Conservation (phyloP, 345 rosid species). For the Camelina hispida region DNA sequence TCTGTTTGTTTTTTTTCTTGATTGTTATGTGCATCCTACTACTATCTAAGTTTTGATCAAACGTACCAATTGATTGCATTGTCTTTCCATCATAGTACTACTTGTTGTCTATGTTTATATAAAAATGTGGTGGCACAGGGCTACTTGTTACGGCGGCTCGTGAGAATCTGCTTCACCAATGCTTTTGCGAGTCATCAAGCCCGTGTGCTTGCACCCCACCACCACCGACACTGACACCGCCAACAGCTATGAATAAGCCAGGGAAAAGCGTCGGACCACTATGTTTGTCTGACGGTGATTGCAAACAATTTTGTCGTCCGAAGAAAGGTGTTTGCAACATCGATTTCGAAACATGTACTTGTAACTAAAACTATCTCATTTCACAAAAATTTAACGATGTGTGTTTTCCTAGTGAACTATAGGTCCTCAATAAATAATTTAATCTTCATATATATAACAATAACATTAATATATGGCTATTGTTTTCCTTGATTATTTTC, state of each 20-base stretch:
- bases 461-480: too few relatives aligned
- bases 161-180: neutral
- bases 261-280: neutral
- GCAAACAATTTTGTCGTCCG: slow-evolving; percentile 17
- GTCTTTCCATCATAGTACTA: too few relatives aligned
- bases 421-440: too few relatives aligned
- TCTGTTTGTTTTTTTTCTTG: neutral
- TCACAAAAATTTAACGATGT: neutral
- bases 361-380: neutral
- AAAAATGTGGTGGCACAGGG: neutral
- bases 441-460: too few relatives aligned
- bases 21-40: too few relatives aligned
- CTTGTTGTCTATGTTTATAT: too few relatives aligned
- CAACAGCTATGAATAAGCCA: neutral
- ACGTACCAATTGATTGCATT: too few relatives aligned
- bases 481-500: too few relatives aligned
- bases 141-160: neutral
- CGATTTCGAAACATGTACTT: slow-evolving; percentile 17
- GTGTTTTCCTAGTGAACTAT: neutral
- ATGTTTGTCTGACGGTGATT: slow-evolving; percentile 3
- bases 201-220: neutral
- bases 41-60: too few relatives aligned
- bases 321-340: slow-evolving; percentile 20
- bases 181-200: neutral
- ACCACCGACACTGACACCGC: neutral